Evolutionary conservation across 129 eudicot genomes (phyloP), one percentile per base, ranked within the genome.

Genomic region (Arctium minus): DNA sequence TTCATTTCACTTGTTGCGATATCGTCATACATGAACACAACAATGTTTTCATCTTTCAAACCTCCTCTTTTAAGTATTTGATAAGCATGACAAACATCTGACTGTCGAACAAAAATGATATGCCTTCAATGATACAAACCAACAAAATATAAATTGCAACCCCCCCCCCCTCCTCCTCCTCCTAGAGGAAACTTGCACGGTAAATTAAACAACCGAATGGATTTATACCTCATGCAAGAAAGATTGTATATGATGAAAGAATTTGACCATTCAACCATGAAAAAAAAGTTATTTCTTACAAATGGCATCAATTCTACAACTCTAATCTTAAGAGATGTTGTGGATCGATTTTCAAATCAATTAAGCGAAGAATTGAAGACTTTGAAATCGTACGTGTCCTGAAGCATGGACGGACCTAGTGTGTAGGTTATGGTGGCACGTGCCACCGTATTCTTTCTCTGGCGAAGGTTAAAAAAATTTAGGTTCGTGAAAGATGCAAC

Each of bases 1-100:
- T 92, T 95, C 72, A 89, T 72, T 1, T 82, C 89, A 82, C 78
- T 88, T 36, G 72, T 74, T 5, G 98, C 98, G 37, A 95, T 95
- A 74, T 95, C 98, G 73, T 95, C 98, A 35, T 87, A 95, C 98
- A 95, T 95, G 80, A 95, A 92, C 72, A 95, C 97, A 2, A 95
- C 86, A 31, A 95, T 95, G 80, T 95, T 91, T 79, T 95, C 98
- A 75, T 95, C 98, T 38, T 91, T 91, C 81, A 92, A 67, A 15
- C 98, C 98, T 76, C 98, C 98, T 81, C 18, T 95, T 81, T 88
- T 95, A 70, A 95, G 83, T 60, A 95, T 80, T 90, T 95, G 98
- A 80, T 89, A 95, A 2, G 98, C 97, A 78, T 95, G 98, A 70
- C 98, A 95, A 5, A 95, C 91, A 82, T 95, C 97, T 0, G 98